Base-by-base conservation (phyloP, 257 asterid genomes). In the Thymus quinquecostatus region DNA sequence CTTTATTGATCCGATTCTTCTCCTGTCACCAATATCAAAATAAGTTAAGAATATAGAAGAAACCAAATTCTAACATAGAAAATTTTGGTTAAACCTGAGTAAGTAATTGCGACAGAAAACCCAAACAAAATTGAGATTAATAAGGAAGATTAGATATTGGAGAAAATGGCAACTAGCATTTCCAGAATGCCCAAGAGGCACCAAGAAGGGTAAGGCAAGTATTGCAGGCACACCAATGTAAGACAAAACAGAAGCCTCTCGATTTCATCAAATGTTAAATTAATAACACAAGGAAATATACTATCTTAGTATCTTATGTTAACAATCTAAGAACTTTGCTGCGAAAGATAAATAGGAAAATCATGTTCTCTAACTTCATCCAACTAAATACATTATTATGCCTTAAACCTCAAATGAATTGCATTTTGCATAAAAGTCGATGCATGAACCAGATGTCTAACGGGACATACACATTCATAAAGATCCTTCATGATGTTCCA, bases 1-100 rank as follows among this genome's bases (percentile, higher is more conserved):
- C 98, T 82, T 79, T 90, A 71, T 92, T 92, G 75, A 92, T 92
- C 73, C 96, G 81, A 70, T 90, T 92, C 81, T 88, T 92, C 72
- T 90, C 98, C 97, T 92, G 90, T 67, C 57, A 59, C 75, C 61
- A 79, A 63, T 40, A 44, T 14, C 59, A 81, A 64, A 30, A 40
- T 21, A 51, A 38, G 45, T 68, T 8, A 34, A 10, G 57, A 49
- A 36, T 65, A 69, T 48, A 67, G 32, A 45, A 30, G 21, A 21
- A 49, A 61, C 27, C 33, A 50, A 30, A 50, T 33, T 61, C n/a
- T 38, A 50, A 55, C 28, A 38, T 41, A 53, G 36, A 11, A 41
- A 33, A 5, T 10, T 62, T 59, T 71, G 40, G 33, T 41, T 34
- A 34, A 49, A 38, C 44, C 40, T 49, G 40, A 60, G 41, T 36